These are phyloP conservation scores for Hsuehochloa calcarea DNA, from an alignment of 176 grass and related monocot genomes.

Conservation along the genomic window DNA sequence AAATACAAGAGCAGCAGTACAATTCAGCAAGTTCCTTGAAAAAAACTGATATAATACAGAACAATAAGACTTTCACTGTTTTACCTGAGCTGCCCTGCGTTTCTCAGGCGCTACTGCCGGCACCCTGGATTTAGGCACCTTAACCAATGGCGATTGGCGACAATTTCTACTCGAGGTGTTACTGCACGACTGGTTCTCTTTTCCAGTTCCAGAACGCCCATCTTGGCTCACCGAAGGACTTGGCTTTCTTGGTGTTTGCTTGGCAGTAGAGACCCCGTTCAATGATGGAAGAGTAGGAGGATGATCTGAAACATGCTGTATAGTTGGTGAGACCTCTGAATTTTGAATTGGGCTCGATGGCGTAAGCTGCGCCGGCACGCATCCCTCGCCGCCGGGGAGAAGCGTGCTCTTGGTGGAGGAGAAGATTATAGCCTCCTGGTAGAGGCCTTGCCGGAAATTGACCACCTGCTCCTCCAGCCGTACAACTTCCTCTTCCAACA, in stretches of 20 bases:
- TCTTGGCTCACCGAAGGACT: conserved; percentile 28
- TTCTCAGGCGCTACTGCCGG: conserved; percentile 34
- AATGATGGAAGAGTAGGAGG: conserved; percentile 24
- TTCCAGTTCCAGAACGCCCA: conserved; percentile 30
- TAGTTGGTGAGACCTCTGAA: neutral
- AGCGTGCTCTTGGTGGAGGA: conserved; percentile 51
- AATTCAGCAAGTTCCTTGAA: neutral
- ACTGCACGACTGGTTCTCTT: conserved; percentile 76
- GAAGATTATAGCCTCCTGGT: conserved; percentile 83
- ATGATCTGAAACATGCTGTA: conserved; percentile 23
- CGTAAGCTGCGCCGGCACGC: conserved; percentile 32
- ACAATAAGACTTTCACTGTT: neutral
- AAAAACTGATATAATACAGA: neutral
- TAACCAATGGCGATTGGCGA: conserved; percentile 49
- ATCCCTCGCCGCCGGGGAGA: conserved; percentile 9
- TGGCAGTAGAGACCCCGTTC: conserved; percentile 27
- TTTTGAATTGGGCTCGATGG: conserved; percentile 25
- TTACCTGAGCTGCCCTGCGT: conserved; percentile 49
- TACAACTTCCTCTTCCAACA: conserved; percentile 93
- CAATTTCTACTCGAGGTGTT: conserved; percentile 44
- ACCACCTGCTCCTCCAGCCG: conserved; percentile 96
- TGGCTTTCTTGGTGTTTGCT: conserved; percentile 43
- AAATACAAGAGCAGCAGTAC: conserved; percentile 6
- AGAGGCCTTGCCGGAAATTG: conserved; percentile 93
- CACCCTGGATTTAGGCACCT: conserved; percentile 41